Evolutionary conservation across 2,329 filamentous ascomycete species (phyloP).

Genomic region (Lachnellula cervina): DNA sequence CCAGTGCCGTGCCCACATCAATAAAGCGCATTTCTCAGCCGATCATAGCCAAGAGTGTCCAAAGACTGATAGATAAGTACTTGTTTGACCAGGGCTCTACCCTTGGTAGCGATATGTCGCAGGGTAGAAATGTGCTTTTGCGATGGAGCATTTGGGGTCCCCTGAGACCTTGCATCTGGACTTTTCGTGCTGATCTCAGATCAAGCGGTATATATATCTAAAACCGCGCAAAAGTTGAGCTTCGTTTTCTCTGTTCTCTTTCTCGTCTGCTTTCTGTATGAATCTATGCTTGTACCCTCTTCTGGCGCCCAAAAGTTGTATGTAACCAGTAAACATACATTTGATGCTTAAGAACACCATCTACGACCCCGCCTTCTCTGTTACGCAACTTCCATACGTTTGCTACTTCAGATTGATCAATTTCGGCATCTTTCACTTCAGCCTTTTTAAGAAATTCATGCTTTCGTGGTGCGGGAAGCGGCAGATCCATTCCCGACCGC

Average conservation of each 20-base stretch:
- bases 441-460: not conserved
- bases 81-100: not conserved
- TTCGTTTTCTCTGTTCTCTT: not conserved
- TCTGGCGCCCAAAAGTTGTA: not conserved
- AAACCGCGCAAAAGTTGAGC: not conserved
- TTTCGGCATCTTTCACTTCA: not conserved
- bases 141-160: not conserved
- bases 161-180: not conserved
- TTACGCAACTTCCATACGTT: not conserved
- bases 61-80: constrained; percentile 3
- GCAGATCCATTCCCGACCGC: not conserved
- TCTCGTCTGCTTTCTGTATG: not conserved
- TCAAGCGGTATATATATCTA: constrained; percentile 1
- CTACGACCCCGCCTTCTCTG: not conserved
- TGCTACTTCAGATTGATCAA: not conserved
- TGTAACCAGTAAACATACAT: not conserved
- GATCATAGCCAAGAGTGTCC: not conserved
- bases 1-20: not conserved
- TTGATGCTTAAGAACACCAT: not conserved
- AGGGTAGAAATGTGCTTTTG: not conserved
- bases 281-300: not conserved
- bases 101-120: not conserved
- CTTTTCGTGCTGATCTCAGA: not conserved
- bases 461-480: not conserved
- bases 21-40: not conserved